A percentile compares a stretch with the other conserved stretches of the same genome.
Evolutionary conservation across 441 rosid species (phyloP).

Genomic region (Dalechampia spathulata): DNA sequence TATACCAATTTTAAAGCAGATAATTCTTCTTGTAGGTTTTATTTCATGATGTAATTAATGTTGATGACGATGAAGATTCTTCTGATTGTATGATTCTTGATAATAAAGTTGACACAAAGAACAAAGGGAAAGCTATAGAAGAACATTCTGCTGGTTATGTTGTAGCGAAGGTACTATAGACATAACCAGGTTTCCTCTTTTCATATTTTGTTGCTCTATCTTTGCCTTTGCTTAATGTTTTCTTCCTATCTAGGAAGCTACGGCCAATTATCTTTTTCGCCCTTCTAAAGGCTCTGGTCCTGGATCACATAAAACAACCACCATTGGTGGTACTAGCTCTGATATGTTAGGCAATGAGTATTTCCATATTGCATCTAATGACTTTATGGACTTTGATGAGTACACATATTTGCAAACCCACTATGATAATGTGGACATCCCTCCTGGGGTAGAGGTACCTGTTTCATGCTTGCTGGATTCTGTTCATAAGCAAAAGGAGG

Average conservation of each 20-base stretch:
- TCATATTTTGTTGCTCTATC: neutral
- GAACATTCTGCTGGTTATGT: slow-evolving; percentile 21
- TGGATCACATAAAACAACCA: slow-evolving; percentile 27
- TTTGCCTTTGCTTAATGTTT: neutral
- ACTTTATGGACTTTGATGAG: slow-evolving; percentile 31
- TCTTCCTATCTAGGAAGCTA: slow-evolving; percentile 21
- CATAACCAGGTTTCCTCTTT: neutral
- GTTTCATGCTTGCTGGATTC: slow-evolving; percentile 50
- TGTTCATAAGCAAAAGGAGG: slow-evolving; percentile 17
- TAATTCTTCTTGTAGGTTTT: slow-evolving; percentile 30
- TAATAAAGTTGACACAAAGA: slow-evolving; percentile 29
- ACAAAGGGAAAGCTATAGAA: slow-evolving; percentile 55
- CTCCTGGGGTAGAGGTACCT: slow-evolving; percentile 73
- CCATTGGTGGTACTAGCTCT: slow-evolving; percentile 25
- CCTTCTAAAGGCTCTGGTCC: slow-evolving; percentile 20
- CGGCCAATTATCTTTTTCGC: slow-evolving; percentile 8
- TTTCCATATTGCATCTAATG: slow-evolving; percentile 24
- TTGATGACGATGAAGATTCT: slow-evolving; percentile 46
- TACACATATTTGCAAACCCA: slow-evolving; percentile 52
- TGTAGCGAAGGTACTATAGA: slow-evolving; percentile 23
- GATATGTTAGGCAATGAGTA: slow-evolving; percentile 30
- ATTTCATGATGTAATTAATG: slow-evolving; percentile 42
- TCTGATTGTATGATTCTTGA: slow-evolving; percentile 31
- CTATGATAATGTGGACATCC: slow-evolving; percentile 58
- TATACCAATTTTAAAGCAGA: neutral